Evolutionary conservation across 495 filamentous ascomycete genomes (phyloP), one percentile per base, ranked within the genome.

Genomic region (Xylaria intraflava): DNA sequence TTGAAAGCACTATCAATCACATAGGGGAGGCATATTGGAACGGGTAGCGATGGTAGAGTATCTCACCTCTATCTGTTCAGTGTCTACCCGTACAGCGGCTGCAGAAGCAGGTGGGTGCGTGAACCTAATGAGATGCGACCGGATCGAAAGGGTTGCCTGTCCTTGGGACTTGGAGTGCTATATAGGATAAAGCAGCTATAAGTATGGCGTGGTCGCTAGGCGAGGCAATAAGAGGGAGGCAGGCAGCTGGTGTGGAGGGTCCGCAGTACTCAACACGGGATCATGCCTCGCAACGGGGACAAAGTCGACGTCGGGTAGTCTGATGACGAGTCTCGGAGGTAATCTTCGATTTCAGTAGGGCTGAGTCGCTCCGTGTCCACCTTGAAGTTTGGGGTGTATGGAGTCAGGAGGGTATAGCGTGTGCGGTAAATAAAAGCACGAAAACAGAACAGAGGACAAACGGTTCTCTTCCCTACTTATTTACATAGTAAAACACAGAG

Each of bases 271-370:
- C n/a, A 49, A 42, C 10, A 47, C 33, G 36, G 36, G n/a, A 47
- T 45, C 27, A 44, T 55, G 38, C 49, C 52, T 49, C 43, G 42
- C 43, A 35, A 30, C 47, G 17, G 36, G 33, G 38, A 49, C 52
- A 55, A 22, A 16, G 35, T 38, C n/a, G 52, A 36, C 27, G 45
- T 14, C 36, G 27, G 35, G 42, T 48, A 12, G 45, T 55, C 26
- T 36, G 52, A 42, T 55, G 44, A 54, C 36, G 39, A 55, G 52
- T 55, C 45, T 47, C 52, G 44, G 45, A 55, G 19, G 52, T 49
- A 36, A 49, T 49, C 31, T 55, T 54, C 36, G 52, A 49, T 48
- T 42, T 36, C 29, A 48, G 44, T 55, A 55, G 52, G 52, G 52
- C 52, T 49, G 52, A 42, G 52, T 48, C 45, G 52, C 10, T 49